Evolutionary conservation across 176 grass and related monocot species (phyloP).

Genomic region (Raddia distichophylla): DNA sequence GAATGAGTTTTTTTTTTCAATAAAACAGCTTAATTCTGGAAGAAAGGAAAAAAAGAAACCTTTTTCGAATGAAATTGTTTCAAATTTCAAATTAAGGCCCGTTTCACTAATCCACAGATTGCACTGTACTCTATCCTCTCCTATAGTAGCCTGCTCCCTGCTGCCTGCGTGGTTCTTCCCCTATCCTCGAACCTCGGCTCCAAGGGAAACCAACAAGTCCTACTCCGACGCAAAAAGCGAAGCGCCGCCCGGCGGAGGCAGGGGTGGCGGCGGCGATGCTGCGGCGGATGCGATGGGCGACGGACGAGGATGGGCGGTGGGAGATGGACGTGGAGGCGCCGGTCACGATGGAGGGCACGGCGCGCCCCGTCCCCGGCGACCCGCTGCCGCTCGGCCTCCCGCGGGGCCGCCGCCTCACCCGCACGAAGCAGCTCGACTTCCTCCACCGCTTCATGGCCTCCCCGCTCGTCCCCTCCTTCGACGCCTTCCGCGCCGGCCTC

Average conservation of each 20-base stretch:
- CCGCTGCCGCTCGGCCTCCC: slow-evolving; percentile 79
- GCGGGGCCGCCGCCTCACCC: slow-evolving; percentile 64
- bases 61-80: too few relatives aligned
- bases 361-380: slow-evolving; percentile 74
- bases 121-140: too few relatives aligned
- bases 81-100: too few relatives aligned
- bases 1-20: too few relatives aligned
- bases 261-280: slow-evolving; percentile 43
- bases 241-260: slow-evolving; percentile 16
- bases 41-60: too few relatives aligned
- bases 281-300: slow-evolving; percentile 72
- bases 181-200: too few relatives aligned
- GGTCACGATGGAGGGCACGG: slow-evolving; percentile 85
- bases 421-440: slow-evolving; percentile 98
- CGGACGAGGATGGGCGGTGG: slow-evolving; percentile 69
- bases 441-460: slow-evolving; percentile 96
- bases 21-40: too few relatives aligned
- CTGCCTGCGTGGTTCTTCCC: too few relatives aligned
- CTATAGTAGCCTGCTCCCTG: too few relatives aligned
- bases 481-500: slow-evolving; percentile 52
- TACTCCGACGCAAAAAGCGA: background rate
- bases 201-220: too few relatives aligned
- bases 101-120: too few relatives aligned
- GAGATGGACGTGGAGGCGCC: slow-evolving; percentile 84
- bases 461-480: slow-evolving; percentile 80